Evolutionary conservation across 768 basidiomycete genomes (phyloP), one percentile per base, ranked within the genome.

Genomic region (Pisolithus marmoratus): DNA sequence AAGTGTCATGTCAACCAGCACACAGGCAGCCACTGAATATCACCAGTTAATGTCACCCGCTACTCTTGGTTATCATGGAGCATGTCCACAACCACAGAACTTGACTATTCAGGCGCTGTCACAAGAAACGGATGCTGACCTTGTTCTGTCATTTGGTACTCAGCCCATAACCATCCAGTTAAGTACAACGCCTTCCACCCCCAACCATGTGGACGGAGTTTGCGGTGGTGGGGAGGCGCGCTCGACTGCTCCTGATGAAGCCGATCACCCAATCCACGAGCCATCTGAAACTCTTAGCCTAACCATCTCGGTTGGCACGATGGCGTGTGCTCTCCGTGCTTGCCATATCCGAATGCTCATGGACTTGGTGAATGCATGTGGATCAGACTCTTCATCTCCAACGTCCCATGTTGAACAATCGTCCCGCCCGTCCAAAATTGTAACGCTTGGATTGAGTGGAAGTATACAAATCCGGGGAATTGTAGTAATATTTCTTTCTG

Each of bases 121-220:
- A 23, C 54, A 49, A 41, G 55, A 57, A 17, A 1, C 50, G 40
- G 55, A 52, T 51, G 78, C 77, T 29, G 77, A 82, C 46, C 66
- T 68, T 8, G 56, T 92, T 8, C 50, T 89, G 14, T 85, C 83
- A 6, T 75, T 90, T 48, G 82, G 84, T 17, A 63, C 74, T 14
- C 79, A 84, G 27, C 81, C 89, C 19, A 73, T 91, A 46, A 63
- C 77, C 3, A 54, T 90, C 43, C 72, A 73, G 41, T 64, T 91
- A 19, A 69, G 66, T 31, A 84, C 80, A 0, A 78, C 80, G 41
- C 54, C 65, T 70, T 38, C 54, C 55, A 46, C 53, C 48, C 8
- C 48, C 15, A 58, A 54, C 50, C 36, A 57, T 47, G 53, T 58
- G 31, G 53, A 52, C 11, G 54, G 49, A 38, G 26, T 12, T 8